Conservation (phyloP, 164 flowering plant species). For the Dillenia turbinata region DNA sequence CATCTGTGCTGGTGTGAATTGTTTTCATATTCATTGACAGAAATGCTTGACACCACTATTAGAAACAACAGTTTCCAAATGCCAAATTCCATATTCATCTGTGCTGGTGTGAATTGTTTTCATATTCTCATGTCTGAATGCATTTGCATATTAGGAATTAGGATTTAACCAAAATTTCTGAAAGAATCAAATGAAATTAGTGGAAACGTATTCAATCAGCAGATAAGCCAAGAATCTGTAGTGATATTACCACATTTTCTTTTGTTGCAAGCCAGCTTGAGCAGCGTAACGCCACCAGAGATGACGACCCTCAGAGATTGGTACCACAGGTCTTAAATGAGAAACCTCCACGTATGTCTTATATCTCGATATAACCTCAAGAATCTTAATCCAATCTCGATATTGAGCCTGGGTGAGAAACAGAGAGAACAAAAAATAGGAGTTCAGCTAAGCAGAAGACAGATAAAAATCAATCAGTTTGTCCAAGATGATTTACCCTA, state of each 20-base stretch:
- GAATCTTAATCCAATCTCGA: conserved; percentile 87
- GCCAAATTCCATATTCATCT: too few species aligned
- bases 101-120: too few species aligned
- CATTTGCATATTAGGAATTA: conserved; percentile 3
- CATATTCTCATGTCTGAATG: not conserved
- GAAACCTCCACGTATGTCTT: conserved; percentile 75
- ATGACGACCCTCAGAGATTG: conserved; percentile 44
- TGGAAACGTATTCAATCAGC: not conserved
- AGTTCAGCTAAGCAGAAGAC: not conserved
- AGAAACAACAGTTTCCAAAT: too few species aligned
- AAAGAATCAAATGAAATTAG: not conserved
- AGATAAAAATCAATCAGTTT: not conserved
- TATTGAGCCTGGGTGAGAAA: conserved; percentile 68
- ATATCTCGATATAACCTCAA: conserved; percentile 82
- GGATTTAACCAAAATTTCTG: conserved; percentile 4
- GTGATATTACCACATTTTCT: conserved; percentile 66
- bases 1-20: too few species aligned
- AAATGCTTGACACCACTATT: too few species aligned
- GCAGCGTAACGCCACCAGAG: conserved; percentile 96
- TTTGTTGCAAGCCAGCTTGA: conserved; percentile 81
- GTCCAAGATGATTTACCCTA: too few species aligned
- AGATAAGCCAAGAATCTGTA: not conserved
- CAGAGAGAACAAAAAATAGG: not conserved
- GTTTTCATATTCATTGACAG: too few species aligned
- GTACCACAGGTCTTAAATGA: conserved; percentile 78